Base-by-base conservation (phyloP, 345 rosid species). In the Aurinia saxatilis region DNA sequence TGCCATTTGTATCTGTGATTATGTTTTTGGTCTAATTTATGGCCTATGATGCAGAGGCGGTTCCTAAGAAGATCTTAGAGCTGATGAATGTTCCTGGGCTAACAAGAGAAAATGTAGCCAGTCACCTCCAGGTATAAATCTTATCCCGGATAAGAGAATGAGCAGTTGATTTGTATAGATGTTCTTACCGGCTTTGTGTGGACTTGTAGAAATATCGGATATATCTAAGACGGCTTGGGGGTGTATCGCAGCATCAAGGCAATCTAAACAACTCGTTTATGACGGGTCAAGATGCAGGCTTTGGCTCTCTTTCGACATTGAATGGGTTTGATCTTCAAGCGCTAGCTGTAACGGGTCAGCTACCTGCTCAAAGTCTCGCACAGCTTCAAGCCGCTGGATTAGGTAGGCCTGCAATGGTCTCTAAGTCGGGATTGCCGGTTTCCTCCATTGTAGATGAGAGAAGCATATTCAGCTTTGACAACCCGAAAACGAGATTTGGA, bases 141-240 rank as follows among this genome's bases (percentile, higher is more conserved):
- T 46, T 27, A n/a, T 37, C 46, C 19, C 1, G 5, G n/a, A 29
- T 56, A 57, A 4, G 0, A 2, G 1, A 56, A 27, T n/a, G 19
- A 57, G 41, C 46, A 9, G 7, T 34, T 51, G 33, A 12, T 1
- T 33, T 50, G 21, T 3, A 8, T 33, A 51, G 2, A 51, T 42
- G 34, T 60, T 33, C 67, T 60, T n/a, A 68, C 10, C 2, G 23
- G 10, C 17, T 3, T 23, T 50, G 46, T 70, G 41, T 41, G 21
- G 18, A 52, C 27, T 70, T 66, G 42, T 86, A 93, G 99, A 93
- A 93, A 78, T 93, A 93, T 53, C 85, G 99, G 9, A 73, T 90
- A 73, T 93, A 93, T 76, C 95, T 93, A 55, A 84, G 97, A 82
- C 81, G 99, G 78, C 78, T 93, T 49, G 91, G 99, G 8, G 97